Conservation (phyloP, 2,329 filamentous ascomycete genomes). For the Colletotrichum liaoningense region DNA sequence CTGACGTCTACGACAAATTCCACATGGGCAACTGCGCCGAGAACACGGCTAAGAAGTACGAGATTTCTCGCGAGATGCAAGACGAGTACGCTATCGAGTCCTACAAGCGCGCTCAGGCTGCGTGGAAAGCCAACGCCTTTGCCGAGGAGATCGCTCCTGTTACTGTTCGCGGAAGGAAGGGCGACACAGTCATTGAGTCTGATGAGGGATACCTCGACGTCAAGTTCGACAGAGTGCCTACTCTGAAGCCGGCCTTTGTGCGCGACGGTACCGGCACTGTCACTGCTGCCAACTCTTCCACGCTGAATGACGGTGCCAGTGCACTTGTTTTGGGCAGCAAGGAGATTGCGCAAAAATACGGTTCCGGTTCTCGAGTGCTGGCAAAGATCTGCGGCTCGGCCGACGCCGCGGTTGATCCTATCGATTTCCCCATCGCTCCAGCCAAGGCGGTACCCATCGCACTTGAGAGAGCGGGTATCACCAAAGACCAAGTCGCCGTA, state of each 20-base stretch:
- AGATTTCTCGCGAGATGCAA: slow-evolving; percentile 85
- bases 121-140: slow-evolving; percentile 86
- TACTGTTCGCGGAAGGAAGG: slow-evolving; percentile 85
- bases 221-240: slow-evolving; percentile 86
- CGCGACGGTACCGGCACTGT: slow-evolving; percentile 88
- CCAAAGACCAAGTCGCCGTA: slow-evolving; percentile 88
- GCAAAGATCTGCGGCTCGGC: slow-evolving; percentile 87
- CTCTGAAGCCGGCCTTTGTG: slow-evolving; percentile 91
- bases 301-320: slow-evolving; percentile 93
- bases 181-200: slow-evolving; percentile 79
- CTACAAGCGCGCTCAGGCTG: slow-evolving; percentile 89
- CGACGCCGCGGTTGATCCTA: slow-evolving; percentile 89
- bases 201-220: slow-evolving; percentile 93
- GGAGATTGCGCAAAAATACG: slow-evolving; percentile 83
- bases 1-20: slow-evolving; percentile 95
- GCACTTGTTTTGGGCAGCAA: slow-evolving; percentile 88
- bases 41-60: slow-evolving; percentile 89
- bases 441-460: slow-evolving; percentile 93
- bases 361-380: slow-evolving; percentile 81
- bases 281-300: slow-evolving; percentile 94
- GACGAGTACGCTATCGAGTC: slow-evolving; percentile 91
- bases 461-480: slow-evolving; percentile 88
- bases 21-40: slow-evolving; percentile 99
- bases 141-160: slow-evolving; percentile 92
- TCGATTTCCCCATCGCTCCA: slow-evolving; percentile 95